Evolutionary conservation across 805 yeast genomes (phyloP).

Genomic region (Teunomyces funiuensis): DNA sequence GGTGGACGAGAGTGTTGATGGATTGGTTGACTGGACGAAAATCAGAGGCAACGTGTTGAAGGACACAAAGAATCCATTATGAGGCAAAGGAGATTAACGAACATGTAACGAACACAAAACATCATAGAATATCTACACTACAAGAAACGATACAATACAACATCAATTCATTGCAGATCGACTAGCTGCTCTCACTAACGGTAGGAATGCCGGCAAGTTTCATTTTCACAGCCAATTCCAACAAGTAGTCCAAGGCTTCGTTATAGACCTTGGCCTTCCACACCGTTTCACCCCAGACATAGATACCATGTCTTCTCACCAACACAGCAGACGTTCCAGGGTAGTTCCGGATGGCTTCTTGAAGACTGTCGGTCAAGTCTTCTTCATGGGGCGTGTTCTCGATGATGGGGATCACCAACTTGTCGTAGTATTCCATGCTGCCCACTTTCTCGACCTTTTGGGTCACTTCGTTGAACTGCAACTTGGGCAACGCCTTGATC

Average conservation of each 20-base stretch:
- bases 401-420: conserved; percentile 81
- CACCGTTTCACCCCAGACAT: conserved; percentile 92
- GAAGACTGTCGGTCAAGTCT: conserved; percentile 67
- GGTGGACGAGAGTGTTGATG: conserved; percentile 45
- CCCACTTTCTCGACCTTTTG: conserved; percentile 58
- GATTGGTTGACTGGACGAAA: conserved; percentile 41
- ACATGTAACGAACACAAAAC: neutral
- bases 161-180: conserved; percentile 9
- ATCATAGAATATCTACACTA: neutral
- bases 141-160: neutral
- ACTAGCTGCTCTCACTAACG: conserved; percentile 6
- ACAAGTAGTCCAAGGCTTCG: conserved; percentile 87
- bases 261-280: conserved; percentile 93
- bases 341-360: conserved; percentile 61
- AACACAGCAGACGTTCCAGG: conserved; percentile 84
- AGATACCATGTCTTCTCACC: conserved; percentile 91
- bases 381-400: conserved; percentile 90
- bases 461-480: conserved; percentile 26
- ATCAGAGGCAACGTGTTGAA: conserved; percentile 34
- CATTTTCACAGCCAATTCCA: conserved; percentile 86
- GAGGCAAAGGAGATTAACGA: conserved; percentile 3
- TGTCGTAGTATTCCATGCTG: conserved; percentile 68
- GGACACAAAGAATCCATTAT: conserved; percentile 42
- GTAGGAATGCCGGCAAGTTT: conserved; percentile 60
- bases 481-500: conserved; percentile 83